Evolutionary conservation across 2,329 filamentous ascomycete species (phyloP).

Genomic region (Aureobasidium sp.): DNA sequence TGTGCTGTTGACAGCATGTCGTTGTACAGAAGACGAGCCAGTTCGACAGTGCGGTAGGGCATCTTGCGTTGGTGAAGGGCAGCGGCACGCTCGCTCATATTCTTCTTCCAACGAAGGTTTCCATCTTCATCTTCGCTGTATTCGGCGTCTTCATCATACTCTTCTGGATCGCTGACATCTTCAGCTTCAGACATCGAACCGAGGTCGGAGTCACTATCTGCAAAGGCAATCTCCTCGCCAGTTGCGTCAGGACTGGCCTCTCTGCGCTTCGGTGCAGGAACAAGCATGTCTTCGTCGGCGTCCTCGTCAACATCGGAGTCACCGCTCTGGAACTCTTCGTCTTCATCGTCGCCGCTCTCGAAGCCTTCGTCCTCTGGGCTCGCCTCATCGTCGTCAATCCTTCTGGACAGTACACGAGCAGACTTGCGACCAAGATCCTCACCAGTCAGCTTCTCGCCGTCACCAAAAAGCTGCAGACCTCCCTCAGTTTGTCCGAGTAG

Average conservation of each 20-base stretch:
- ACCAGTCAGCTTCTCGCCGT: slow-evolving; percentile 59
- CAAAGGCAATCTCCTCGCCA: slow-evolving; percentile 77
- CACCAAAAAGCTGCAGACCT: slow-evolving; percentile 79
- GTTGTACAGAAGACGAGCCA: slow-evolving; percentile 86
- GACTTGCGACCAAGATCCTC: slow-evolving; percentile 48
- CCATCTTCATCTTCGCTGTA: slow-evolving; percentile 58
- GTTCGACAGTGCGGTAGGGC: slow-evolving; percentile 70
- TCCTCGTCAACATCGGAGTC: slow-evolving; percentile 42
- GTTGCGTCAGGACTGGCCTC: slow-evolving; percentile 46
- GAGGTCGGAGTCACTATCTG: slow-evolving; percentile 93
- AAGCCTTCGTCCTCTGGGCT: slow-evolving; percentile 45
- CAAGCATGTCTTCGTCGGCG: slow-evolving; percentile 18
- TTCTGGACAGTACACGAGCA: slow-evolving; percentile 41
- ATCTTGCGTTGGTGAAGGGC: slow-evolving; percentile 62
- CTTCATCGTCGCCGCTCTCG: slow-evolving; percentile 47
- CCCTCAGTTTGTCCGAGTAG: slow-evolving; percentile 75
- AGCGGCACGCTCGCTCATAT: slow-evolving; percentile 68
- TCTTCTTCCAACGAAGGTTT: slow-evolving; percentile 77
- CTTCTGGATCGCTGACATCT: slow-evolving; percentile 36
- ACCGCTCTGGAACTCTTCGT: slow-evolving; percentile 46
- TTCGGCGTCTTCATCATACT: slow-evolving; percentile 26
- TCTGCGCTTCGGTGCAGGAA: slow-evolving; percentile 38
- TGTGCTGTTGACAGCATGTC: slow-evolving; percentile 66
- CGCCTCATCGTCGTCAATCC: slow-evolving; percentile 45
- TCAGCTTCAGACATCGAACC: slow-evolving; percentile 66